Base-by-base conservation (phyloP, 2,329 filamentous ascomycete genomes). In the Chalaropsis thielavioides region DNA sequence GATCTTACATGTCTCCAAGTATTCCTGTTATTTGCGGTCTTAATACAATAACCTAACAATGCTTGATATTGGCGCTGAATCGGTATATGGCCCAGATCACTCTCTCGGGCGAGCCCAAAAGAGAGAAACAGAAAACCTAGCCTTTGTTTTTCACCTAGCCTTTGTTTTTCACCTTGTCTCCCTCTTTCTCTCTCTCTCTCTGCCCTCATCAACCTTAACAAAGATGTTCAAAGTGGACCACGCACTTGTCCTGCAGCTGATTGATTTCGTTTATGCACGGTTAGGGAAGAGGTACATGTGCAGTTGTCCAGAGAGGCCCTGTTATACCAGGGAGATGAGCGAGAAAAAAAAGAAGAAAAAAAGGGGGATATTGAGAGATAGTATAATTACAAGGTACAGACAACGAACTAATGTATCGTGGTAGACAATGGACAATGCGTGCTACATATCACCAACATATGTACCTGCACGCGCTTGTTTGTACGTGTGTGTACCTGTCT, bases 241-340 rank as follows among this genome's bases (percentile, higher is more conserved):
- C 24, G 54, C 8, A 19, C 27, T 27, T 46, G 46, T 51, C 56
- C 61, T 61, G 61, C 56, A 61, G 51, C 35, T 56, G 62, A 8
- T 59, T 64, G 59, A 66, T 66, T 58, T 66, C 65, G 65, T 63
- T 66, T 66, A 66, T 61, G 65, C 65, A 66, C 6, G 62, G 31
- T 41, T 46, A 35, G 43, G 43, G 54, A 58, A 58, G 31, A 15
- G 54, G 54, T n/a, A 27, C 54, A 35, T 58, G 54, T 38, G 13
- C 38, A 35, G 15, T 8, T 31, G 54, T 5, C 17, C 31, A n/a
- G 31, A 31, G 54, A 38, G 54, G 46, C 46, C 35, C 46, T 51
- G 46, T 27, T 51, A 51, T 51, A 27, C 46, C 27, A 38, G 54
- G 54, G 54, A 58, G 17, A 38, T 19, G 54, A 58, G 54, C 7